These are phyloP conservation scores for Hypomontagnella submonticulosa DNA, from an alignment of 495 filamentous ascomycete genomes.

Conservation along the genomic window DNA sequence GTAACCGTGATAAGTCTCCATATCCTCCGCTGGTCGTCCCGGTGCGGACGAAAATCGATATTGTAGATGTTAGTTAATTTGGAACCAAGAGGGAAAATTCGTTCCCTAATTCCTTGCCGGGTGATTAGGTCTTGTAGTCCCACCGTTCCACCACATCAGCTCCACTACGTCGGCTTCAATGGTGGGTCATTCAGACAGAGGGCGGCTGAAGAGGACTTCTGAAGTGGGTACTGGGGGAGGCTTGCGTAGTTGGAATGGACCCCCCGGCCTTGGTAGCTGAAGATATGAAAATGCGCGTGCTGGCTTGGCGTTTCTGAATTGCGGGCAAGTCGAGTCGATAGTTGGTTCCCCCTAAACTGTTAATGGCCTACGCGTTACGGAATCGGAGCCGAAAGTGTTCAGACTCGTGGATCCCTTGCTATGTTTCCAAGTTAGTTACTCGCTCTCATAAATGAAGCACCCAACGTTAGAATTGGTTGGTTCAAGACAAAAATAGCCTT, in stretches of 20 bases:
- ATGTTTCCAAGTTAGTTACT: slow-evolving; percentile 24
- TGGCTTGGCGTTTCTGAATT: slow-evolving; percentile 47
- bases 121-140: slow-evolving; percentile 41
- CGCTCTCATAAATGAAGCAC: slow-evolving; percentile 17
- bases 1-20: slow-evolving; percentile 96
- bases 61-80: slow-evolving; percentile 11
- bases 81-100: slow-evolving; percentile 12
- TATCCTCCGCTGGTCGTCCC: slow-evolving; percentile 51
- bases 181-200: slow-evolving; percentile 42
- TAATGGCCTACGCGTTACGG: slow-evolving; percentile 32
- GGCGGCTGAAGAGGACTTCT: slow-evolving; percentile 22
- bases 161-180: slow-evolving; percentile 33
- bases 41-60: slow-evolving; percentile 2
- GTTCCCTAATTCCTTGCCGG: slow-evolving; percentile 24
- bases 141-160: slow-evolving; percentile 40
- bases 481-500: slow-evolving; percentile 4
- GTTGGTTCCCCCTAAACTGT: slow-evolving; percentile 29
- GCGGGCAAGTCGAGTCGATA: slow-evolving; percentile 44
- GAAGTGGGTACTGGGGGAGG: slow-evolving; percentile 30
- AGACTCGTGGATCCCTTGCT: slow-evolving; percentile 34
- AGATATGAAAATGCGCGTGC: slow-evolving; percentile 36
- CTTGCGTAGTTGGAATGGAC: slow-evolving; percentile 40
- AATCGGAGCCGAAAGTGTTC: slow-evolving; percentile 31
- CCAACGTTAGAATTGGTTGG: slow-evolving; percentile 15
- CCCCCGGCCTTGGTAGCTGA: slow-evolving; percentile 33